Evolutionary conservation across 2,329 filamentous ascomycete genomes (phyloP).

Genomic region (Hypoxylon sp.): DNA sequence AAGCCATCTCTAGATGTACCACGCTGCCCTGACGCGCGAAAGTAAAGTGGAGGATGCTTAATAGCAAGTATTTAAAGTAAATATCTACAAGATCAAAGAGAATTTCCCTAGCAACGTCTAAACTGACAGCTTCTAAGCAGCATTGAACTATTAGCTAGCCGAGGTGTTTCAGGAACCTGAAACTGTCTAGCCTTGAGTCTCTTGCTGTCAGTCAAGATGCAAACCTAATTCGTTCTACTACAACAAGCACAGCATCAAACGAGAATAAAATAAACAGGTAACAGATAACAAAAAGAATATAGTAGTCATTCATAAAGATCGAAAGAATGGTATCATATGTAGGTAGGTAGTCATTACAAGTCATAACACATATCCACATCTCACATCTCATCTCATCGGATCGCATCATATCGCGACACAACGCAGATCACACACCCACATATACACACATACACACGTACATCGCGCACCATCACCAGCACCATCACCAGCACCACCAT

Average conservation of each 20-base stretch:
- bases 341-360: slow-evolving; percentile 41
- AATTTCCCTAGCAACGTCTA: background rate
- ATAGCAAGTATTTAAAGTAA: too few relatives aligned
- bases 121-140: background rate
- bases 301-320: slow-evolving; percentile 39
- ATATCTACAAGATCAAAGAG: background rate
- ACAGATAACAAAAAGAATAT: slow-evolving; percentile 32
- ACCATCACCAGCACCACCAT: slow-evolving; percentile 1
- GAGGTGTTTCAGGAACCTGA: background rate
- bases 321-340: slow-evolving; percentile 39
- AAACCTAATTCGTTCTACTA: background rate
- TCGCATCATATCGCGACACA: slow-evolving; percentile 4
- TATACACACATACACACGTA: background rate
- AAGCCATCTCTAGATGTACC: too few relatives aligned
- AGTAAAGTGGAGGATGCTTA: too few relatives aligned
- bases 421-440: slow-evolving; percentile 1
- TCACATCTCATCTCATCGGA: slow-evolving; percentile 12
- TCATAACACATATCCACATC: slow-evolving; percentile 39
- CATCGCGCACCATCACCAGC: background rate
- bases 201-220: background rate
- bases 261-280: background rate
- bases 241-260: background rate
- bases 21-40: too few relatives aligned
- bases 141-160: background rate
- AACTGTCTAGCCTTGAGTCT: background rate